phyloP scores from a whole-genome alignment of 2,329 filamentous ascomycete genomes.

The Hypocrella siamensis region DNA sequence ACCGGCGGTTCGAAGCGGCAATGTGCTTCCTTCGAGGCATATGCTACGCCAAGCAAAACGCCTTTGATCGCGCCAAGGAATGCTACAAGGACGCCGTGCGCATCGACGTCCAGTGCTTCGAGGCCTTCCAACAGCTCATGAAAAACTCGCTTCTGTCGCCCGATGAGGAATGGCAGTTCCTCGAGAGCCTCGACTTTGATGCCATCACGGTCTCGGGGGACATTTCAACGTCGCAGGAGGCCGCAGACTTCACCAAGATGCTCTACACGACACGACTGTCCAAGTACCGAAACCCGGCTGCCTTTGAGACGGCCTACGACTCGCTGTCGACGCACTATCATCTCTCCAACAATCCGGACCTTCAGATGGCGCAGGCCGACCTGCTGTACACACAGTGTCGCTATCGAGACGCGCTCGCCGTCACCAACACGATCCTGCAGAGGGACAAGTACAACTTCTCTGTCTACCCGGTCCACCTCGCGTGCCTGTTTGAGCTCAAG shows the following conservation, averaged over 20 bases:
- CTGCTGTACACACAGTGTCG: conserved; percentile 89
- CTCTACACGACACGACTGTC: conserved; percentile 91
- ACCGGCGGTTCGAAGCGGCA: conserved; percentile 78
- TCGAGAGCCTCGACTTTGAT: conserved; percentile 83
- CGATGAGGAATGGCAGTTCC: conserved; percentile 77
- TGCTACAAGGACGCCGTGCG: conserved; percentile 96
- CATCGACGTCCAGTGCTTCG: conserved; percentile 96
- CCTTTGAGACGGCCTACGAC: conserved; percentile 75
- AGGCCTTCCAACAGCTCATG: conserved; percentile 96
- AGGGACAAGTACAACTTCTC: conserved; percentile 79
- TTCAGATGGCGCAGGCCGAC: conserved; percentile 79
- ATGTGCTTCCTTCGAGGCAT: conserved; percentile 94
- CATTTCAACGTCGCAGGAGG: conserved; percentile 59
- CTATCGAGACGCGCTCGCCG: conserved; percentile 70
- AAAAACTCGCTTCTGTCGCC: conserved; percentile 86
- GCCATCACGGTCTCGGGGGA: conserved; percentile 53
- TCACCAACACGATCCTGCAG: conserved; percentile 71
- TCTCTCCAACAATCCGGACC: conserved; percentile 71
- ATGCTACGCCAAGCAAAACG: conserved; percentile 93
- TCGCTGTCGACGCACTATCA: conserved; percentile 89
- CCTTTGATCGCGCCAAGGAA: conserved; percentile 91
- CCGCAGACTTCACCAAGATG: conserved; percentile 86
- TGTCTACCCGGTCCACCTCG: conserved; percentile 80
- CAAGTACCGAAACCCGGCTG: conserved; percentile 78
- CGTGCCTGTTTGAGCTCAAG: conserved; percentile 75